A percentile compares a stretch with the other conserved stretches of the same genome.
Evolutionary conservation across 495 filamentous ascomycete species (phyloP).

Genomic region (Talaromyces trachyspermus): DNA sequence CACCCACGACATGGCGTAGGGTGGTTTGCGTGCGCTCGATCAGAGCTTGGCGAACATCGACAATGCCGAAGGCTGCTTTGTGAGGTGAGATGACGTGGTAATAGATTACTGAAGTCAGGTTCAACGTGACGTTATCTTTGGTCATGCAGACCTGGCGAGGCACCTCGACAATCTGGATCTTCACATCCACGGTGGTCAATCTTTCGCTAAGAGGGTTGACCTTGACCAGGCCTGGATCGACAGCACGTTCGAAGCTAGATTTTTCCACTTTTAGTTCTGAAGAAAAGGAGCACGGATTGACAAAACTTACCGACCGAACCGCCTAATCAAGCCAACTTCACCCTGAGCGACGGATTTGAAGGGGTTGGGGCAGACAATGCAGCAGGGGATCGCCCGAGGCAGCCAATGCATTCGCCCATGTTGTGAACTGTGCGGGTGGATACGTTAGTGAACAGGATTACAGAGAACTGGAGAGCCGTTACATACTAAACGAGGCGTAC

Average conservation of each 20-base stretch:
- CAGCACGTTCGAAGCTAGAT: constrained; percentile 75
- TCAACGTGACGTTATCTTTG: constrained; percentile 93
- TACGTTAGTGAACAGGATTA: not conserved
- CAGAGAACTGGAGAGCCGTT: not conserved
- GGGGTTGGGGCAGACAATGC: constrained; percentile 87
- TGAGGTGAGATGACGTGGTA: constrained; percentile 95
- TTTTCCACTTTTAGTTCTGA: not conserved
- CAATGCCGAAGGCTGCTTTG: constrained; percentile 95
- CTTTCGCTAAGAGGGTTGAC: constrained; percentile 94
- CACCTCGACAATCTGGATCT: constrained; percentile 98
- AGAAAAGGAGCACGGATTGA: too few relatives aligned
- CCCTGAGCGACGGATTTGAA: constrained; percentile 93
- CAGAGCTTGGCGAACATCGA: constrained; percentile 88
- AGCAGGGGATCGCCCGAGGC: constrained; percentile 87
- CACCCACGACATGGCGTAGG: constrained; percentile 92
- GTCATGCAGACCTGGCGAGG: constrained; percentile 98
- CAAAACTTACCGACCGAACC: constrained; percentile 65
- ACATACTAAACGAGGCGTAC: constrained; percentile 84
- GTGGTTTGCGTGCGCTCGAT: constrained; percentile 98
- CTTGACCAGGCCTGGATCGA: constrained; percentile 95
- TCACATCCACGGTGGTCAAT: constrained; percentile 90
- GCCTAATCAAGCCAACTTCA: constrained; percentile 89
- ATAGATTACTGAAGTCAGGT: constrained; percentile 96
- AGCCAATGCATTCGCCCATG: constrained; percentile 71
- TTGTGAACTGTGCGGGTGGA: constrained; percentile 49